A percentile compares a stretch with the other conserved stretches of the same genome.
phyloP scores from a whole-genome alignment of 176 grass and related monocot genomes.

The Carex scoparia region DNA sequence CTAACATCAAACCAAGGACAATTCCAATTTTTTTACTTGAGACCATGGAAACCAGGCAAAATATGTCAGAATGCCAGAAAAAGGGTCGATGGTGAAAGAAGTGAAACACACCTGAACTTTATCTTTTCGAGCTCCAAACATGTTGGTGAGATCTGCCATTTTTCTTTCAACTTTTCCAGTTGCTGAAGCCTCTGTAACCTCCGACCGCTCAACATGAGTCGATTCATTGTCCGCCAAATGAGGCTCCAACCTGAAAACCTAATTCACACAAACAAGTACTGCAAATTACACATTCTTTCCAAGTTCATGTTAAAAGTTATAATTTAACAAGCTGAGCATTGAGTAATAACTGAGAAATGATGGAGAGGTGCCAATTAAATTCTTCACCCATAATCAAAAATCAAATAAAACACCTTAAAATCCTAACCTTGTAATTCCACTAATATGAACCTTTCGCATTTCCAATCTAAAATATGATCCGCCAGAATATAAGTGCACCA shows the following conservation, averaged over 20 bases:
- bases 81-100: background rate
- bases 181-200: slow-evolving; percentile 33
- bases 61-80: background rate
- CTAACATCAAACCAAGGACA: background rate
- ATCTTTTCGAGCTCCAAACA: slow-evolving; percentile 59
- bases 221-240: slow-evolving; percentile 32
- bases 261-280: slow-evolving; percentile 31
- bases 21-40: background rate
- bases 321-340: background rate
- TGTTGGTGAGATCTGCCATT: slow-evolving; percentile 41
- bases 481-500: background rate
- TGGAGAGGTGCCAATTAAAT: background rate
- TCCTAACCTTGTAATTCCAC: background rate
- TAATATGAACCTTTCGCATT: background rate
- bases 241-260: slow-evolving; percentile 91
- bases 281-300: background rate
- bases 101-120: slow-evolving; percentile 44
- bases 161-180: slow-evolving; percentile 41
- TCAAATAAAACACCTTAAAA: background rate
- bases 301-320: background rate
- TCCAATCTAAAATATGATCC: background rate
- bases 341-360: background rate
- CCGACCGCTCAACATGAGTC: slow-evolving; percentile 42
- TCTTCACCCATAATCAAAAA: background rate
- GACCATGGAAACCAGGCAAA: background rate